Percentiles rank a stretch among this genome's conserved stretches.
Conservation (phyloP, 352 stramenopile species). For the Phytophthora meadii region DNA sequence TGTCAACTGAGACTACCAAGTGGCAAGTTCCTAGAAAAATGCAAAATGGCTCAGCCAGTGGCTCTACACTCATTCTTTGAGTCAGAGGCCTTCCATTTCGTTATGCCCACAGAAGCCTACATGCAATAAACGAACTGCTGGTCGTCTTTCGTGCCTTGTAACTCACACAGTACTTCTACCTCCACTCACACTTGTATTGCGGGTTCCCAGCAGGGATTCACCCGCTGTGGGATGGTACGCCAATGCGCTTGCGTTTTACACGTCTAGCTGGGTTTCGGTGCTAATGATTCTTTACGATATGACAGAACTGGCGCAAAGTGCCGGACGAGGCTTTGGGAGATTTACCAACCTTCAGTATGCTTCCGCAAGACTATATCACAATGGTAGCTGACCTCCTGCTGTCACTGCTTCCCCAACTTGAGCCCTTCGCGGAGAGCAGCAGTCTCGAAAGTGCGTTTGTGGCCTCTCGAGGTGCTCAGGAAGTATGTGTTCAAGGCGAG, state of each 20-base stretch:
- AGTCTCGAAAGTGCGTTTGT: constrained; percentile 62
- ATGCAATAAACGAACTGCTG: too few species aligned
- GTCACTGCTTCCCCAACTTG: constrained; percentile 80
- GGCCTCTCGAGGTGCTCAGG: constrained; percentile 57
- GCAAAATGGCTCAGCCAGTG: too few species aligned
- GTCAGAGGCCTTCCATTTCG: too few species aligned
- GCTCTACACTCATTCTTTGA: too few species aligned
- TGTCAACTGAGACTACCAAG: too few species aligned
- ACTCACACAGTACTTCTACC: too few species aligned
- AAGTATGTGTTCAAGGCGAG: constrained; percentile 54
- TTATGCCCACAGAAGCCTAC: too few species aligned
- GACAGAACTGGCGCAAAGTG: constrained; percentile 61
- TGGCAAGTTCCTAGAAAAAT: too few species aligned
- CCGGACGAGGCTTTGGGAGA: constrained; percentile 56
- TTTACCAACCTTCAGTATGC: constrained; percentile 75
- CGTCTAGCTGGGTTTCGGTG: neutral
- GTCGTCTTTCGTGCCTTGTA: too few species aligned
- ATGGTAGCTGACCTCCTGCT: constrained; percentile 77
- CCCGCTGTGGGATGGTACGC: too few species aligned
- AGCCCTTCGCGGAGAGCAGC: constrained; percentile 82
- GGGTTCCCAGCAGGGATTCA: too few species aligned
- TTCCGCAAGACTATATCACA: constrained; percentile 90
- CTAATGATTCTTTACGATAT: constrained; percentile 11
- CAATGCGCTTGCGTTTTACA: neutral
- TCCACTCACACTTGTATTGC: too few species aligned